Conservation (phyloP, 2,329 filamentous ascomycete species). For the Aspergillus bombycis region DNA sequence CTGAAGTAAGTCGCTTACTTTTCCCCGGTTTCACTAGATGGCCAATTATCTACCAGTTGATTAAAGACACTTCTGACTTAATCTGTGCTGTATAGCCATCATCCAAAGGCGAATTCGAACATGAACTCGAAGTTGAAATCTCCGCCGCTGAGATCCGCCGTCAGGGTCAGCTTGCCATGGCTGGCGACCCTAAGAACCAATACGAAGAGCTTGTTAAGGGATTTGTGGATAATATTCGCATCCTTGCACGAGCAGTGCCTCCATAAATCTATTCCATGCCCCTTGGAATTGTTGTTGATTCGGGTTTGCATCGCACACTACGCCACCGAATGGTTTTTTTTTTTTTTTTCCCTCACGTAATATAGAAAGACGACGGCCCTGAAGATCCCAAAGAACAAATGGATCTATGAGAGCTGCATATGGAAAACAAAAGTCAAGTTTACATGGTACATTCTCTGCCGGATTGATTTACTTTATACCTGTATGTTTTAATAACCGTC, state of each 20-base stretch:
- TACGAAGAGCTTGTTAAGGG: conserved; percentile 52
- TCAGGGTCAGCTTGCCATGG: conserved; percentile 46
- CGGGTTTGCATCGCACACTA: neutral
- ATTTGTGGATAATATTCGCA: conserved; percentile 53
- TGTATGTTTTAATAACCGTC: conserved; percentile 3
- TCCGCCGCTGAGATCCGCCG: conserved; percentile 49
- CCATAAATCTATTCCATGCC: conserved; percentile 23
- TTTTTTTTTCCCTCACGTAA: neutral
- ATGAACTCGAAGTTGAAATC: conserved; percentile 54
- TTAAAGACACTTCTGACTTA: conserved; percentile 1
- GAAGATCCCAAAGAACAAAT: neutral
- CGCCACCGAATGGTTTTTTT: neutral
- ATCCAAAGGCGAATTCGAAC: conserved; percentile 46
- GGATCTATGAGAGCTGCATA: neutral
- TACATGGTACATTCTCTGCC: neutral
- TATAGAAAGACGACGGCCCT: neutral
- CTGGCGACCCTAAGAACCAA: conserved; percentile 42
- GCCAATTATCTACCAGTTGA: neutral
- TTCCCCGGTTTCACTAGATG: neutral
- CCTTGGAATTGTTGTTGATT: neutral
- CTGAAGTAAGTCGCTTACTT: conserved; percentile 42
- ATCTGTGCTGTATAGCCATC: conserved; percentile 27
- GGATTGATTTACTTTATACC: neutral
- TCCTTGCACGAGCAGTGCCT: conserved; percentile 47
- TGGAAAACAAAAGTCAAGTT: neutral